A percentile compares a stretch with the other conserved stretches of the same genome.
Evolutionary conservation across 306 rosid species (phyloP).

Genomic region (Quercus rubra): DNA sequence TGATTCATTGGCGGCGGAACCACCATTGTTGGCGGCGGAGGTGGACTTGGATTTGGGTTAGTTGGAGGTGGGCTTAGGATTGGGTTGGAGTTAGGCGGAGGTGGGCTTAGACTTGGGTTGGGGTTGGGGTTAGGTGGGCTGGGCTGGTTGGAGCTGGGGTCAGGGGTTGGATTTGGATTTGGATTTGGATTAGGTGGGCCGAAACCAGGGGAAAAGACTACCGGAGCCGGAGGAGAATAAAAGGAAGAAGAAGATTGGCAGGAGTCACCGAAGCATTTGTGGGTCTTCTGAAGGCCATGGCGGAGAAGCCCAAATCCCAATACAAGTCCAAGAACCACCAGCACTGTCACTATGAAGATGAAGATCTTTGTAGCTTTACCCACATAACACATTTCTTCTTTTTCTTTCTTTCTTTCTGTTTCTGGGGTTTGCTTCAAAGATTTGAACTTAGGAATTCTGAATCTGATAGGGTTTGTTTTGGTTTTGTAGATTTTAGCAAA

Average conservation of each 20-base stretch:
- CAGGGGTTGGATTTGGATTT: background rate
- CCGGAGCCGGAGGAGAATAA: conserved; percentile 43
- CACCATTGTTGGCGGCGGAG: conserved; percentile 27
- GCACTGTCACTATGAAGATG: conserved; percentile 79
- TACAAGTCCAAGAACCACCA: conserved; percentile 62
- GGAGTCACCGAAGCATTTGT: conserved; percentile 54
- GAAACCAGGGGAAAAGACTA: conserved; percentile 47
- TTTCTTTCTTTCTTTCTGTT: background rate
- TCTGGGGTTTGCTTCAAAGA: background rate
- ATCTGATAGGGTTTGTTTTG: background rate
- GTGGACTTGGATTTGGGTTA: conserved; percentile 18
- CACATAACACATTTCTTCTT: conserved; percentile 69
- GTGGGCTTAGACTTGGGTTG: conserved; percentile 10
- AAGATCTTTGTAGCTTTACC: conserved; percentile 99
- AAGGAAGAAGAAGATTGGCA: conserved; percentile 16
- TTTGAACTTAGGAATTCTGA: conserved; percentile 10
- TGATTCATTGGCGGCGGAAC: conserved; percentile 43
- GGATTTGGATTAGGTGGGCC: conserved; percentile 16
- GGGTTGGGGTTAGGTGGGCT: conserved; percentile 24
- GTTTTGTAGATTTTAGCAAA: background rate
- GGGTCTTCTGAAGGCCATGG: conserved; percentile 36
- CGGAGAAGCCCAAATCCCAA: conserved; percentile 64
- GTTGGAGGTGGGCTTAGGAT: conserved; percentile 23
- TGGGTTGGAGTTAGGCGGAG: conserved; percentile 1
- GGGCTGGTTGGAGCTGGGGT: conserved; percentile 33